These are phyloP conservation scores for Podila verticillata DNA, from an alignment of 192 early-diverging fungal genomes.

Conservation along the genomic window DNA sequence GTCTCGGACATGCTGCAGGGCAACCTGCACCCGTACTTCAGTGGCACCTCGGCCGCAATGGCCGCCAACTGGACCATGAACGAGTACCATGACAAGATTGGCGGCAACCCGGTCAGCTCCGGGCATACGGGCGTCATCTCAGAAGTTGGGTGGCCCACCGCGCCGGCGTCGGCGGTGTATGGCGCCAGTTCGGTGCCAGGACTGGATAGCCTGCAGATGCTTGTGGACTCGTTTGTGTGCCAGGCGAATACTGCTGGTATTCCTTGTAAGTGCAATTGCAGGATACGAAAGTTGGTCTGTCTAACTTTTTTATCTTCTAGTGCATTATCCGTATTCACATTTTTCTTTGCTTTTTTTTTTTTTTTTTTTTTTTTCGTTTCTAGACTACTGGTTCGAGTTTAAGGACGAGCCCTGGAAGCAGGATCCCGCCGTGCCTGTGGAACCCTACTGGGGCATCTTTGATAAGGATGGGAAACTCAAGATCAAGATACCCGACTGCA, in stretches of 20 bases:
- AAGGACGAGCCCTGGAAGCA: constrained; percentile 57
- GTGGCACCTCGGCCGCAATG: constrained; percentile 54
- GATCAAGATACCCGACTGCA: constrained; percentile 47
- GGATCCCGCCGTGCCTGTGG: constrained; percentile 26
- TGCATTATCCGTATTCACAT: too few species aligned
- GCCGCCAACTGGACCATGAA: constrained; percentile 63
- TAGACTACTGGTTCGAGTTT: constrained; percentile 56
- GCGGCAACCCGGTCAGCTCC: constrained; percentile 43
- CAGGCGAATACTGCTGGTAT: constrained; percentile 35
- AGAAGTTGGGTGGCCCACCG: constrained; percentile 77
- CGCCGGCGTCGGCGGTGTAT: constrained; percentile 14
- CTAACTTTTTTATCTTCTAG: background rate
- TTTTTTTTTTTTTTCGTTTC: background rate
- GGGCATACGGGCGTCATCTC: constrained; percentile 63
- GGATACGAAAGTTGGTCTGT: background rate
- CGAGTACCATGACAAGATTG: constrained; percentile 56
- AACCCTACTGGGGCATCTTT: constrained; percentile 52
- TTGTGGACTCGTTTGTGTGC: constrained; percentile 49
- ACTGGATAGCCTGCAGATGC: constrained; percentile 32
- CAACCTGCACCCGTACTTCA: constrained; percentile 76
- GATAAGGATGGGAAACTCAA: constrained; percentile 47
- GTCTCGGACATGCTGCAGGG: constrained; percentile 66
- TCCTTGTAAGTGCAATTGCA: constrained; percentile 26
- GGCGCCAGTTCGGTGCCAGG: constrained; percentile 11
- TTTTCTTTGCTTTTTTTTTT: background rate